phyloP scores from a whole-genome alignment of 169 alveolate genomes.

The Plasmodium coatneyi region DNA sequence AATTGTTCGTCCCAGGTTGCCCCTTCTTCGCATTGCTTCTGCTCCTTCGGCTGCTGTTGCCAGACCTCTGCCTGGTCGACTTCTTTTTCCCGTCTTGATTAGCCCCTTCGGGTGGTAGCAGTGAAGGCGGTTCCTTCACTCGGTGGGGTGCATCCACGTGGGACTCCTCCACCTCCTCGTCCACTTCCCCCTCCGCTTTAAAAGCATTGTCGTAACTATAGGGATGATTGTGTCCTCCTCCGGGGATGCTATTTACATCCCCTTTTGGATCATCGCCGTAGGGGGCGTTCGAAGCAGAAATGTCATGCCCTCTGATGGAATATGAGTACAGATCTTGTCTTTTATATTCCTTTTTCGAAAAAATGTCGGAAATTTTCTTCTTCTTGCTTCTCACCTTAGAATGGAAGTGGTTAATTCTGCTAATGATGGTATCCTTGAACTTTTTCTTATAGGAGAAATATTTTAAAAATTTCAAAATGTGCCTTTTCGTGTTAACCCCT shows the following conservation, averaged over 20 bases:
- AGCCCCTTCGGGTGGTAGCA: not conserved
- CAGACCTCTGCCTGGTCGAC: not conserved
- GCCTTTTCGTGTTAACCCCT: slow-evolving; percentile 35
- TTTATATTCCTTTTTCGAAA: slow-evolving; percentile 21
- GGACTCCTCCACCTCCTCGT: not conserved
- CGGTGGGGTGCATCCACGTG: not conserved
- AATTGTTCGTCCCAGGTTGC: not conserved
- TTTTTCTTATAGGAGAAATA: slow-evolving; percentile 56
- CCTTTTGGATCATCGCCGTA: not conserved
- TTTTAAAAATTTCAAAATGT: slow-evolving; percentile 29
- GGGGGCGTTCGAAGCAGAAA: not conserved
- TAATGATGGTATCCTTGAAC: slow-evolving; percentile 34
- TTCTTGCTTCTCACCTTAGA: slow-evolving; percentile 39
- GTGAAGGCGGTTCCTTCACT: not conserved
- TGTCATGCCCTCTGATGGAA: not conserved
- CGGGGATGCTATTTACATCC: not conserved
- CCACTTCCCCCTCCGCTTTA: not conserved
- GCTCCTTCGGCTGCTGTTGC: not conserved
- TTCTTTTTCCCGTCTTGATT: not conserved
- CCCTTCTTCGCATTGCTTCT: not conserved
- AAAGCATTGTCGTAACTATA: not conserved
- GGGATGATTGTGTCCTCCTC: not conserved
- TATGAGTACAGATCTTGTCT: not conserved
- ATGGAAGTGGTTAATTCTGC: slow-evolving; percentile 26
- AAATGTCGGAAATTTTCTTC: slow-evolving; percentile 27